These are phyloP conservation scores for Fraxinus cuspidata DNA, from an alignment of 257 asterid species.

Conservation along the genomic window DNA sequence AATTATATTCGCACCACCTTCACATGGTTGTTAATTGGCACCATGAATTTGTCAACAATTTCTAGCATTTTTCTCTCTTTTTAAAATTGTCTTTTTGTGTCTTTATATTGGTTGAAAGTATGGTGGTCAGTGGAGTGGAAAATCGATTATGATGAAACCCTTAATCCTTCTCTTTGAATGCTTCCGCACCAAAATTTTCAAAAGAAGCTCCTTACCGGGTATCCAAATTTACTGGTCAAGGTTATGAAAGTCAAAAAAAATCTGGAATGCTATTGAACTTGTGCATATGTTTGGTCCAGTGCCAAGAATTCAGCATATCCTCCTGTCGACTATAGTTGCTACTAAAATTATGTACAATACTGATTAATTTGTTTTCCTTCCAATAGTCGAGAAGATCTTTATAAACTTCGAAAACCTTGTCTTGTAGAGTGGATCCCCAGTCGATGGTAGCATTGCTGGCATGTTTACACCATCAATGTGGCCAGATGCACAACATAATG, in stretches of 20 bases:
- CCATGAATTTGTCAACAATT: not conserved
- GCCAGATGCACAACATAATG: slow-evolving; percentile 57
- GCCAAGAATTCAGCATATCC: not conserved
- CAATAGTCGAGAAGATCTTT: not conserved
- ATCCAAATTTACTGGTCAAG: not conserved
- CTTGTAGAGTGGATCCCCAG: slow-evolving; percentile 53
- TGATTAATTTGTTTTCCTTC: not conserved
- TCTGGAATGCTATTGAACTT: not conserved
- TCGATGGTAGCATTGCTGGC: slow-evolving; percentile 51
- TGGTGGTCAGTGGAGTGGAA: not conserved
- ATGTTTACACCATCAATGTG: slow-evolving; percentile 58
- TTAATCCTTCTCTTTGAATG: not conserved
- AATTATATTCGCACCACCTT: not conserved
- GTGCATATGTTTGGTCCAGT: not conserved
- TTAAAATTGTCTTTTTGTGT: not conserved
- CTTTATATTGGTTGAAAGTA: not conserved
- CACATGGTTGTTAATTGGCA: not conserved
- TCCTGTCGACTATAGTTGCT: not conserved
- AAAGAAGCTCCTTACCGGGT: not conserved
- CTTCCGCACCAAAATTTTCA: not conserved
- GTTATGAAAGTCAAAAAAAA: not conserved
- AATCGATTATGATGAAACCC: not conserved
- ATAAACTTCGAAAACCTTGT: slow-evolving; percentile 8
- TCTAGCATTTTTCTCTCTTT: not conserved
- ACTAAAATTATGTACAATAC: not conserved